Evolutionary conservation across 2,329 filamentous ascomycete species (phyloP), one percentile per base, ranked within the genome.

Genomic region (Claviceps citrina): DNA sequence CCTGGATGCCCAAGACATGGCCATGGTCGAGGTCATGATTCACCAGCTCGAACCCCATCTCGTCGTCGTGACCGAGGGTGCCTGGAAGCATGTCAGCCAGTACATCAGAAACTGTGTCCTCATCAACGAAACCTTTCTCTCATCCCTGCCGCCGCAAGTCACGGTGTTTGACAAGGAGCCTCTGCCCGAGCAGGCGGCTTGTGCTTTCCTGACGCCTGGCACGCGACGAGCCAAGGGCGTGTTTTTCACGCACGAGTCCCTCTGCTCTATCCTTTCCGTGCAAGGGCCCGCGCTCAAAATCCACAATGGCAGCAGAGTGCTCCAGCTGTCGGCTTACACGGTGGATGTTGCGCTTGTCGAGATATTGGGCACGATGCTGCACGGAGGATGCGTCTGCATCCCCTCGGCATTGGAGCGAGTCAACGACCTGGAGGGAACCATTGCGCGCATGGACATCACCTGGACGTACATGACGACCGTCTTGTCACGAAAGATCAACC

Each of bases 321-420:
- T 77, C 25, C 69, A 73, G 43, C 68, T 70, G 37, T 71, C 68
- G 1, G 64, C 65, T 7, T 71, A 68, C 45, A 68, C 66, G 3
- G 71, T 72, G 25, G 70, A 76, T 36, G 62, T 67, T 2, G 65
- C 65, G 9, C 54, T 76, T 0, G 51, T 66, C 0, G 72, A 76
- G 44, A 64, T 68, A 0, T 57, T 76, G 5, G 63, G 66, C 1
- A 64, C 70, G 0, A 57, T 79, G 3, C 60, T 70, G 7, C 57
- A 66, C 20, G 76, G 76, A 16, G 75, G 70, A 0, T 76, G 70
- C 40, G 61, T 79, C 5, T 78, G 74, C 43, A 60, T 78, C 0
- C 73, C 76, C 0, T 65, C 66, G 5, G 57, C 67, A 1, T 52
- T 63, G 5, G 67, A 73, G 41, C 57, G 68, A 13, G 52, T 68